Base-by-base conservation (phyloP, 495 filamentous ascomycete genomes). In the Rhypophila decipiens region DNA sequence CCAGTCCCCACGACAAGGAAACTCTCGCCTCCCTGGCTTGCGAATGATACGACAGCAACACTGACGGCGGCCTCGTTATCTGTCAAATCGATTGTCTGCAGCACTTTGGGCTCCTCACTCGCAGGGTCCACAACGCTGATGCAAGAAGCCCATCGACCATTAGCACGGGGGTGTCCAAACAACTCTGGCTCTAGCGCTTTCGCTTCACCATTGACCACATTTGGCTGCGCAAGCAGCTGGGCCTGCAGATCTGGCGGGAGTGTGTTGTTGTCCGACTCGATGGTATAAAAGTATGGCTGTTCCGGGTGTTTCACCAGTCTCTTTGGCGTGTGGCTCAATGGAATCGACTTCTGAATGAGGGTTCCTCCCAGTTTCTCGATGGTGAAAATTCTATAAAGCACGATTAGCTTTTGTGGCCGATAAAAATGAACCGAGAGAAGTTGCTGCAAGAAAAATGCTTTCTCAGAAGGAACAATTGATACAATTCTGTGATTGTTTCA, bases 1-100 rank as follows among this genome's bases (percentile, higher is more conserved):
- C 85, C 90, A 1, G 91, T 96, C 39, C 94, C 94, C 20, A 99
- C 87, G 3, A 95, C 78, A 10, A 99, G 72, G 70, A 96, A 99
- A 5, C 77, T 80, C 59, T 96, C 90, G 53, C 89, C 83, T 45
- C 93, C 86, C 59, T 95, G 87, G 46, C 84, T 88, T 2, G 86
- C 78, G 56, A 99, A 97, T 0, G 87, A 72, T 4, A 94, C 87
- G 17, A 84, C 77, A 13, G 85, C 86, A 51, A 90, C 78, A 55
- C 88, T 95, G 47, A 95, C 83, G 8, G 91, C 91, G 0, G 89
- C 87, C 64, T 97, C 90, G 55, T 99, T 97, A 5, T 90, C 84
- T 18, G 83, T 83, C 0, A 99, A 67, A 38, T 97, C 86, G 29
- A 96, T 77, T 8, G 77, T 83, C 46, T 82, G 78, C 8, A 95